Evolutionary conservation across 257 asterid genomes (phyloP), one percentile per base, ranked within the genome.

Genomic region (Asclepias syriaca): DNA sequence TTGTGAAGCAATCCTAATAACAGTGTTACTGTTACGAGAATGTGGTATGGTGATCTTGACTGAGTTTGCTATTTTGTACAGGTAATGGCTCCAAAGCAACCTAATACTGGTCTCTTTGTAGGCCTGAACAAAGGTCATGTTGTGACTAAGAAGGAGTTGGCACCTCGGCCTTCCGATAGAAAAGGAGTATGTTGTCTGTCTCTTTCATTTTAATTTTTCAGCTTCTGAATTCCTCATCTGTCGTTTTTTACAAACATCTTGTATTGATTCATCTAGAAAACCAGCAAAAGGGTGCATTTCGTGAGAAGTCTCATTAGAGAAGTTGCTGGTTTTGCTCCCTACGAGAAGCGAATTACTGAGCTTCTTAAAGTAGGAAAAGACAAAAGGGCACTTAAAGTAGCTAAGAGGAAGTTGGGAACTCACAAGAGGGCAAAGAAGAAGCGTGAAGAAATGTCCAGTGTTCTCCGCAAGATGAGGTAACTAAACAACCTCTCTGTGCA

Each of bases 61-160:
- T 37, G n/a, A 12, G 32, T 14, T 60, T 19, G 1, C 45, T 6
- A 14, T 60, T 29, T 61, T 61, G 66, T 29, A 5, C 72, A 85
- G 92, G 88, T 37, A 69, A 90, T 88, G 95, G 93, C 97, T 80
- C 93, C 98, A 16, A 87, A 85, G 88, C 90, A 78, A 84, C 93
- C 92, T 22, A 86, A 82, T 72, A 83, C 91, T 59, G 98, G 98
- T 6, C 45, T 92, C 27, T 82, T 80, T 37, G 96, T 92, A 6
- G 98, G 98, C 15, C 66, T 88, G 74, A 92, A 92, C 80, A 88
- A 78, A 72, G 97, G 97, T 4, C 97, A 92, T 78, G 82, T 92
- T 57, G 93, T 89, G 18, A 92, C 98, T 68, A 93, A 88, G 34
- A 92, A 88, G 82, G 97, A 90, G 60, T 69, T 90, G 68, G 93